Base-by-base conservation (phyloP, 305 asterid species). In the Fraxinus nigra region DNA sequence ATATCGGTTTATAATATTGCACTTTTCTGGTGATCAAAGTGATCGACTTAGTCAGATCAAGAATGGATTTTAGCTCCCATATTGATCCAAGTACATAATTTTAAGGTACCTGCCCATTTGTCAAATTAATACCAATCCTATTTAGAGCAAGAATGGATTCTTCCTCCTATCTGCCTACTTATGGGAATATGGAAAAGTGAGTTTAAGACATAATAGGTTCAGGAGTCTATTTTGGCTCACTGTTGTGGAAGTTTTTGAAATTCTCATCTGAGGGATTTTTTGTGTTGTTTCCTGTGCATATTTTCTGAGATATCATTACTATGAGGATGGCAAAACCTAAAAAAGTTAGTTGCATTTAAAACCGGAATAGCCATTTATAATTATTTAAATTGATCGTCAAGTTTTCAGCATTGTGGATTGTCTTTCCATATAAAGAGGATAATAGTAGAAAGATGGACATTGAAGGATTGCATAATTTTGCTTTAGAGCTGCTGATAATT, bases 391-490 rank as follows among this genome's bases (percentile, higher is more conserved):
- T 76, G 16, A 73, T 61, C 43, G 46, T 67, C 40, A 22, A 72
- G 76, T 74, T 51, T 75, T 73, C 65, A 8, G 10, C 30, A 14
- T 30, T 13, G 18, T 69, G 2, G 54, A 77, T 61, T 33, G 72
- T 35, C 32, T 80, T 46, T 79, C 84, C 69, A 40, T 54, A 22
- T 28, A 13, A 63, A 16, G 46, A 37, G 37, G 75, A 51, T 14
- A 70, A 35, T 72, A 22, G 40, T 5, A 35, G 38, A 78, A 56
- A 72, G 51, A 59, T 77, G 82, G 65, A 76, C 72, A 78, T 72
- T 35, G 72, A 10, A 63, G 72, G 72, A 73, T 69, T 40, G 61
- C 32, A 16, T 67, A 32, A 65, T 73, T 43, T 67, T 56, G n/a
- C 30, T 40, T 78, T 46, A 65, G 48, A 54, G 80, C 30, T 32